Evolutionary conservation across 805 yeast species (phyloP), one percentile per base, ranked within the genome.

Genomic region (Metschnikowia drakensbergensis): DNA sequence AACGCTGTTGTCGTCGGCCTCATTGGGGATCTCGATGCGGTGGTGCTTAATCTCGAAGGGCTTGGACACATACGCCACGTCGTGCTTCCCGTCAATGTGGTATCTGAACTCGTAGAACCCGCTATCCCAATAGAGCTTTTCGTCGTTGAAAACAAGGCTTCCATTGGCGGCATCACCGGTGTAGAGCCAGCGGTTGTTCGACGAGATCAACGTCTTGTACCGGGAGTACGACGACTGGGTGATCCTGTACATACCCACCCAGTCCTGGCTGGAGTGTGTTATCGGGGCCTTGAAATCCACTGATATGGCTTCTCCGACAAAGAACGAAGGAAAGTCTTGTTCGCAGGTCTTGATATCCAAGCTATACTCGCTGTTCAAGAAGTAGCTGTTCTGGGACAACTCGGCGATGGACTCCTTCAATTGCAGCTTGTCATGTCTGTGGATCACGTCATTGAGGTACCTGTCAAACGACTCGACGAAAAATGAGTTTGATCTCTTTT

Each of bases 41-140:
- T 76, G 74, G 28, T 72, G 60, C 31, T 67, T 71, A 39, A 87
- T 69, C 61, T 83, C 86, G 62, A 87, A 84, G 17, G 90, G 88
- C 49, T 72, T 74, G 0, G 90, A 80, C 30, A 82, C 75, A 52
- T 75, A 72, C 25, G 81, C 71, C n/a, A 86, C 95, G 49, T 81
- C 83, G 61, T 87, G 95, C 41, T 81, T 77, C 25, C 80, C 82
- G 42, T 74, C 76, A 45, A 77, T 71, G 60, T 87, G 94, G 58
- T 84, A 84, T 61, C 95, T 74, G 54, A 87, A 75, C 65, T 87
- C 92, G 65, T 81, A 87, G 31, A 79, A 71, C 0, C 95, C 95
- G 36, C 77, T 80, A 55, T 83, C 84, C 80, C 83, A 84, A 57
- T 74, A 74, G 37, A 84, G 65, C 42, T 75, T 66, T 4, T 72